phyloP scores from a whole-genome alignment of 352 stramenopile genomes.

The Globisporangium emineosum region DNA sequence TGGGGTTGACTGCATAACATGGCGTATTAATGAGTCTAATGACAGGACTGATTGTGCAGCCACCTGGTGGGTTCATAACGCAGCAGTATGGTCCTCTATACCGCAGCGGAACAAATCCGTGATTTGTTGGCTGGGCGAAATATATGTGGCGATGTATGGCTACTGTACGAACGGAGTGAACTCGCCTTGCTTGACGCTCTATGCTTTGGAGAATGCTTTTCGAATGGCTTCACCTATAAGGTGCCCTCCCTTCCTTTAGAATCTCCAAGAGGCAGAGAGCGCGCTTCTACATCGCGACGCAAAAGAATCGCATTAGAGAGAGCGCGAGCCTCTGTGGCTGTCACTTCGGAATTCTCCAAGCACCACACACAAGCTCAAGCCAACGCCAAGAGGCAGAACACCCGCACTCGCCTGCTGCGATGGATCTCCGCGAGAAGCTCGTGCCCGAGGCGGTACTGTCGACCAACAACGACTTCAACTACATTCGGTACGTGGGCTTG shows the following conservation, averaged over 20 bases:
- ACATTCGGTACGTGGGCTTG: conserved; percentile 7
- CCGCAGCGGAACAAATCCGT: not conserved
- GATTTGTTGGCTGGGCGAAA: too few species aligned
- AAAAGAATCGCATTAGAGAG: too few species aligned
- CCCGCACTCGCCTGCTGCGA: not conserved
- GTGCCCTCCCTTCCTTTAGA: not conserved
- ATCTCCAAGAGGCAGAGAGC: conserved; percentile 5
- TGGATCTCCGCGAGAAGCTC: conserved; percentile 20
- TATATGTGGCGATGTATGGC: too few species aligned
- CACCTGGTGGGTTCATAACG: not conserved
- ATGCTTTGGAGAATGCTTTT: not conserved
- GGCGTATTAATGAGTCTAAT: not conserved
- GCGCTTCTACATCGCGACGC: too few species aligned
- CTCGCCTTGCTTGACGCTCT: not conserved
- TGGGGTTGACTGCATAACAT: too few species aligned
- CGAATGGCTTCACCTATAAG: not conserved
- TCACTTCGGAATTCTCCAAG: not conserved
- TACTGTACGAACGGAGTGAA: not conserved
- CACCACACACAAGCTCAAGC: not conserved
- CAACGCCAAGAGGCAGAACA: too few species aligned
- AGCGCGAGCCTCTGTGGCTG: not conserved
- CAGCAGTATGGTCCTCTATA: not conserved
- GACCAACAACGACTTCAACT: conserved; percentile 19
- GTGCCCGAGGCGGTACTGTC: conserved; percentile 1
- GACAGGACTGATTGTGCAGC: not conserved